phyloP scores from a whole-genome alignment of 2,329 filamentous ascomycete genomes.

The Phialophora tarda region DNA sequence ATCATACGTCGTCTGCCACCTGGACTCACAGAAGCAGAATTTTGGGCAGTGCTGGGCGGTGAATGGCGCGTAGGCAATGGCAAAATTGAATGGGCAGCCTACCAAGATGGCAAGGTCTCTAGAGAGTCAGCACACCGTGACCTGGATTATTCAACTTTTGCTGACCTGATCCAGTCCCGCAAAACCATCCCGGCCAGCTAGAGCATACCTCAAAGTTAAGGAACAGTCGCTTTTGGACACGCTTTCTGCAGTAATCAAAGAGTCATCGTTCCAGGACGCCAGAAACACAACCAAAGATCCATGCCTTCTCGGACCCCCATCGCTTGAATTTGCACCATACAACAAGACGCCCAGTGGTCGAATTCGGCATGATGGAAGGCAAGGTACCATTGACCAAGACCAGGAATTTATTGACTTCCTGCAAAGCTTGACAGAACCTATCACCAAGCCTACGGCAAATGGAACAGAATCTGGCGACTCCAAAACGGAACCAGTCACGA shows the following conservation, averaged over 20 bases:
- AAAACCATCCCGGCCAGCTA: constrained; percentile 79
- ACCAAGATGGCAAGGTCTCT: constrained; percentile 75
- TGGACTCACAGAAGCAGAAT: constrained; percentile 79
- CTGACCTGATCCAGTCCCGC: constrained; percentile 64
- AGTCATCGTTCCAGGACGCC: constrained; percentile 77
- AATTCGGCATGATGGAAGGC: constrained; percentile 77
- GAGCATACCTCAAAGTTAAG: constrained; percentile 82
- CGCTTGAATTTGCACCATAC: constrained; percentile 81
- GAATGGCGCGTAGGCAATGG: constrained; percentile 83
- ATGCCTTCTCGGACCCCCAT: constrained; percentile 76
- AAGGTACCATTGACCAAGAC: constrained; percentile 96
- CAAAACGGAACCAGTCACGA: constrained; percentile 69
- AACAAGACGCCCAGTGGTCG: constrained; percentile 79
- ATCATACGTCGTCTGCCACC: constrained; percentile 84
- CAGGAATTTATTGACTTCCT: constrained; percentile 94
- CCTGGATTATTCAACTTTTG: constrained; percentile 13
- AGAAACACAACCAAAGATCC: constrained; percentile 74
- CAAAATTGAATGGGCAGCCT: constrained; percentile 84
- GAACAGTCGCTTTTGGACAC: constrained; percentile 69
- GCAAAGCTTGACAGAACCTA: constrained; percentile 78
- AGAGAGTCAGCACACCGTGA: constrained; percentile 69
- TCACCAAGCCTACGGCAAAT: constrained; percentile 60
- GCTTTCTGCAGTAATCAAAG: constrained; percentile 73
- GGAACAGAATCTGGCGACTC: constrained; percentile 58
- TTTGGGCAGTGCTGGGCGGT: constrained; percentile 71